Base-by-base conservation (phyloP, 2,329 filamentous ascomycete species). In the Fusarium torreyae region DNA sequence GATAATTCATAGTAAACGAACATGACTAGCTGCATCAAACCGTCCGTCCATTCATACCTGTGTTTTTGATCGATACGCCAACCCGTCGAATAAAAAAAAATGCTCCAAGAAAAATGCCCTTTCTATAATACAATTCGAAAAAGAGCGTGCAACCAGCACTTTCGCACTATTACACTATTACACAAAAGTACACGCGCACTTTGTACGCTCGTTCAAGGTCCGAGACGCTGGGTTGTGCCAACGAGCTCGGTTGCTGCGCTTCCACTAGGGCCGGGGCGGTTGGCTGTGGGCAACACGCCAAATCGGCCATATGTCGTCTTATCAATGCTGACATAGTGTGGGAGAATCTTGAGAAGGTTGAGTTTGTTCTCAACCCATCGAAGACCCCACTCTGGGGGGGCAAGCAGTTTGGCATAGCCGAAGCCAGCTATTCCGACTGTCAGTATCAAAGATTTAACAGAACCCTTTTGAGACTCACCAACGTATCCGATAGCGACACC, bases 281-380 rank as follows among this genome's bases (percentile, higher is more conserved):
- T 77, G 40, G 74, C 84, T 2, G 89, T 86, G 4, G 94, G 95
- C 58, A 98, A 83, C 15, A 98, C 92, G 3, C 95, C 95, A 74
- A 97, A 98, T 54, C 95, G 87, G 9, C 95, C 95, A 75, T 95
- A 97, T 7, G 93, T 97, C 85, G 97, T 98, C 80, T 97, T 94
- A 76, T 98, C 95, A 17, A 98, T 91, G 58, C 93, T 97, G 48
- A 98, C 92, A 75, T 97, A 98, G 80, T 97, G 93, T 44, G 95
- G 95, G 26, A 98, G 81, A 62, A 94, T 87, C 20, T 90, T 92
- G 22, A 97, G 85, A 11, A 98, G 85, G 76, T 97, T 96, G 63
- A 98, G 82, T 77, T 95, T 97, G 18, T 88, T 89, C 81, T 99
- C 96, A 57, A 98, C 86, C 90, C 92, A 98, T 69, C 94, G 88